Base-by-base conservation (phyloP, 169 alveolate species). In the Plasmodium coatneyi region DNA sequence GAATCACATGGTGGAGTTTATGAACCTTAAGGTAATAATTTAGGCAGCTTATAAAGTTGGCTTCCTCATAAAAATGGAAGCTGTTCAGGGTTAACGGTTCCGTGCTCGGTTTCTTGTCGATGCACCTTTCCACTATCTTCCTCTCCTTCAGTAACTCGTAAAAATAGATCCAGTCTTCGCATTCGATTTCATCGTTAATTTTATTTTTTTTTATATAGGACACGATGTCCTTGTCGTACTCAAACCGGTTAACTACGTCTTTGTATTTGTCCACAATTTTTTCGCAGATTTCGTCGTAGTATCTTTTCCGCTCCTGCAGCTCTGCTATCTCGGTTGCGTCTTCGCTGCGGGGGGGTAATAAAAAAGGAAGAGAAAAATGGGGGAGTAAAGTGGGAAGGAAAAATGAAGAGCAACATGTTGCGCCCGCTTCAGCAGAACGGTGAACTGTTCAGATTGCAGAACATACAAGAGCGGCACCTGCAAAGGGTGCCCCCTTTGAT, bases 91-190 rank as follows among this genome's bases (percentile, higher is more conserved):
- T 39, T 46, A 52, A 10, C 22, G 74, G 14, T 30, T 91, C 92
- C 25, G 41, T 81, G 25, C 30, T 71, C 2, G n/a, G 14, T 16
- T 80, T 80, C 16, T 32, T 71, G 22, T 91, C 92, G 43, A 87
- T 46, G 43, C 86, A 87, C 36, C 81, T 70, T 70, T 91, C 95
- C 39, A 91, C 36, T 46, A 91, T 46, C 72, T 81, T 91, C 30
- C 95, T 66, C 39, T 91, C 95, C 76, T 91, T 91, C 76, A 91
- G 78, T 6, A 91, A 22, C 46, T 91, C 95, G 83, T 91, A 91
- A 91, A 91, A 91, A 81, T 91, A 91, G 12, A 91, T 56, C 95
- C 95, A 91, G 49, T 91, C 95, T 81, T 80, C 95, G 52, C 84
- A 70, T 81, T 91, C 95, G 32, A 91, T 54, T 52, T 91, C 95